phyloP scores from a whole-genome alignment of 1,284 basidiomycete species.

The Thecaphora thlaspeos region DNA sequence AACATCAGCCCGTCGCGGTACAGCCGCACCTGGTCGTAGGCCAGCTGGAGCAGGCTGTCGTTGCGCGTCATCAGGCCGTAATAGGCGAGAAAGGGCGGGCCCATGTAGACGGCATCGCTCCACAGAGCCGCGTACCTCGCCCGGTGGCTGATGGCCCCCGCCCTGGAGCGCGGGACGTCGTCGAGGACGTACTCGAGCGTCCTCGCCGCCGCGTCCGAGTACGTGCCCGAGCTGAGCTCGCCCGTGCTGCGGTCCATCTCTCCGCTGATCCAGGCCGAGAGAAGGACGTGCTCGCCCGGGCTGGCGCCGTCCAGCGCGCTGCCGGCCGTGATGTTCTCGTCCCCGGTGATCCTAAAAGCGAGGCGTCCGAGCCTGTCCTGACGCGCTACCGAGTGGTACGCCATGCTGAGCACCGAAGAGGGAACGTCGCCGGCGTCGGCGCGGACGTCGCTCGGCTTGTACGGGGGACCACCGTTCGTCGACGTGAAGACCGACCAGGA shows the following conservation, averaged over 20 bases:
- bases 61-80: conserved; percentile 75
- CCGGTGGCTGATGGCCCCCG: conserved; percentile 59
- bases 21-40: conserved; percentile 75
- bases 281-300: conserved; percentile 44
- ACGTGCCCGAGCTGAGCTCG: conserved; percentile 55
- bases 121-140: conserved; percentile 32
- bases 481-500: conserved; percentile 45
- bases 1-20: conserved; percentile 68
- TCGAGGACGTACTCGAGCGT: conserved; percentile 73
- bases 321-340: conserved; percentile 36
- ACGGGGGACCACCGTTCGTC: conserved; percentile 29
- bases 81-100: conserved; percentile 86
- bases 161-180: conserved; percentile 63
- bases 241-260: conserved; percentile 38
- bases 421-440: not conserved
- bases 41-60: conserved; percentile 67
- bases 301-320: conserved; percentile 50
- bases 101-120: conserved; percentile 70
- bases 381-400: conserved; percentile 32
- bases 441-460: conserved; percentile 19
- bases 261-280: conserved; percentile 43
- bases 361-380: conserved; percentile 47
- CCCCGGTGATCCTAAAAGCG: conserved; percentile 47
- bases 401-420: conserved; percentile 33
- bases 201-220: conserved; percentile 67